Percentiles rank a stretch among this genome's conserved stretches.
Evolutionary conservation across 805 yeast genomes (phyloP).

Genomic region (Wickerhamiella sorbophila): DNA sequence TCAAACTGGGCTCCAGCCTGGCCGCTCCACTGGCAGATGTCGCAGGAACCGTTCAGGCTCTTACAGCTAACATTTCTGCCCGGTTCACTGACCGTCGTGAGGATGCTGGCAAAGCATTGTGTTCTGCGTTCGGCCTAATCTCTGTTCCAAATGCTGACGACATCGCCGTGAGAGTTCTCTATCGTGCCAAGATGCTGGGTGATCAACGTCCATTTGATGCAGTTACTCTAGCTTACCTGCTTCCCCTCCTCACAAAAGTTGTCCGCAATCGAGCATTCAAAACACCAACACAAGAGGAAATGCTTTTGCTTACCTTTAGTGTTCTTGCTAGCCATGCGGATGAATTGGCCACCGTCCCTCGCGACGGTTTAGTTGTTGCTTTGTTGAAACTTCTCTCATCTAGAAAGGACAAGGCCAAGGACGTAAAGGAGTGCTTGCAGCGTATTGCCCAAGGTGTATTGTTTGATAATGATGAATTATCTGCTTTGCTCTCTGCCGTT

Average conservation of each 20-base stretch:
- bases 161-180: constrained; percentile 51
- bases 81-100: constrained; percentile 32
- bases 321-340: constrained; percentile 39
- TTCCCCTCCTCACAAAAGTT: constrained; percentile 61
- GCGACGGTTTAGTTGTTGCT: constrained; percentile 46
- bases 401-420: constrained; percentile 63
- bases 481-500: constrained; percentile 39
- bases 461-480: constrained; percentile 41
- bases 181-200: constrained; percentile 57
- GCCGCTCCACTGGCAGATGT: constrained; percentile 27
- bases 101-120: constrained; percentile 22
- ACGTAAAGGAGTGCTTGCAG: constrained; percentile 70
- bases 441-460: constrained; percentile 63
- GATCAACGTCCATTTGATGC: constrained; percentile 61
- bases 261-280: constrained; percentile 24
- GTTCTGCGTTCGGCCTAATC: background rate
- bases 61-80: constrained; percentile 38
- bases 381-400: constrained; percentile 48
- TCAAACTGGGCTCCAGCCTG: constrained; percentile 30
- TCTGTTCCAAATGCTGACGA: constrained; percentile 10
- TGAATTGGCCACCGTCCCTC: constrained; percentile 47
- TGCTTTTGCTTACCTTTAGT: constrained; percentile 60
- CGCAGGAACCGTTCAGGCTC: constrained; percentile 36
- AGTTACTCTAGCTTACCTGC: constrained; percentile 51
- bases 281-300: constrained; percentile 66